A percentile compares a stretch with the other conserved stretches of the same genome.
phyloP scores from a whole-genome alignment of 306 rosid genomes.

The Sphenostylis stenocarpa region DNA sequence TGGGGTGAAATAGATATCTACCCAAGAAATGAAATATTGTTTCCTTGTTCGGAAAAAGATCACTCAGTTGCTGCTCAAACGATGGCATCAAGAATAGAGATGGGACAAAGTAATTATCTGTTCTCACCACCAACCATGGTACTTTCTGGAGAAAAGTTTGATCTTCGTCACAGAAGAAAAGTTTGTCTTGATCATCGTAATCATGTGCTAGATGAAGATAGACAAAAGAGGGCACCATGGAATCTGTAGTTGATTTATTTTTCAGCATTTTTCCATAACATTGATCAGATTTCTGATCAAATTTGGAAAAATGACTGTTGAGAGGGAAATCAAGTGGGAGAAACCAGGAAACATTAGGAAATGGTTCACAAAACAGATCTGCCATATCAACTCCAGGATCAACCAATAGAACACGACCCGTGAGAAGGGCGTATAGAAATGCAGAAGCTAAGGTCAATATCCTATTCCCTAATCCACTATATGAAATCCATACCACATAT shows the following conservation, averaged over 20 bases:
- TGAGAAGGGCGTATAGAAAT: slow-evolving; percentile 72
- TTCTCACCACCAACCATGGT: slow-evolving; percentile 69
- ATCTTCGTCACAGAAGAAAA: slow-evolving; percentile 72
- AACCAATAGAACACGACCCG: slow-evolving; percentile 64
- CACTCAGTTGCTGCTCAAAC: slow-evolving; percentile 57
- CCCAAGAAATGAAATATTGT: slow-evolving; percentile 68
- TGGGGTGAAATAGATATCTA: slow-evolving; percentile 69
- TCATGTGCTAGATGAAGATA: slow-evolving; percentile 76
- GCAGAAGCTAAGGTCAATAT: slow-evolving; percentile 66
- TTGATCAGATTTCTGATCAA: slow-evolving; percentile 48
- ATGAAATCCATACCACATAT: slow-evolving; percentile 71
- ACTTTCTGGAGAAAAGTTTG: slow-evolving; percentile 40
- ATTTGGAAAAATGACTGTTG: slow-evolving; percentile 37
- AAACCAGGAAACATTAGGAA: slow-evolving; percentile 69
- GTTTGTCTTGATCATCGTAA: slow-evolving; percentile 60
- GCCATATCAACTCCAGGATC: slow-evolving; percentile 77
- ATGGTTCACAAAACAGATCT: slow-evolving; percentile 69
- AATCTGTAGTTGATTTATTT: slow-evolving; percentile 31
- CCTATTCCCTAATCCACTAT: slow-evolving; percentile 76
- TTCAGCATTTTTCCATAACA: slow-evolving; percentile 69
- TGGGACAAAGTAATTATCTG: slow-evolving; percentile 70
- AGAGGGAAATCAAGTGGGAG: slow-evolving; percentile 65
- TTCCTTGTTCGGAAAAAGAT: slow-evolving; percentile 59
- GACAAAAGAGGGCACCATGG: slow-evolving; percentile 39
- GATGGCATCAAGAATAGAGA: slow-evolving; percentile 70